phyloP scores from a whole-genome alignment of 1,284 basidiomycete genomes.

The Cystobasidium sp. region DNA sequence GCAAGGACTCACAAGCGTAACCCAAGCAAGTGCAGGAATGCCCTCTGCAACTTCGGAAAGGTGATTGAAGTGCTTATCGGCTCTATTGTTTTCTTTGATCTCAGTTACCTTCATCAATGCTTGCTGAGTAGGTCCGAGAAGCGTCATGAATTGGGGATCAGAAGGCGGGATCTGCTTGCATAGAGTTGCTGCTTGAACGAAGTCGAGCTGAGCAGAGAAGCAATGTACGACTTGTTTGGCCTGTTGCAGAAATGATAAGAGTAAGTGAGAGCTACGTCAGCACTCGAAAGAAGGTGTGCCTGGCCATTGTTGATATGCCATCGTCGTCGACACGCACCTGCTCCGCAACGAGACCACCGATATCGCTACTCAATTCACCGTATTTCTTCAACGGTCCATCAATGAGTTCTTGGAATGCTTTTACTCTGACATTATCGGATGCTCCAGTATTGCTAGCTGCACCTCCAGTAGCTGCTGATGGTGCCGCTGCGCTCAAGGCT shows the following conservation, averaged over 20 bases:
- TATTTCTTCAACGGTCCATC: constrained; percentile 74
- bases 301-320: neutral
- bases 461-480: constrained; percentile 58
- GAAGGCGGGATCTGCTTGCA: constrained; percentile 67
- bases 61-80: constrained; percentile 77
- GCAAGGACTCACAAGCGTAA: constrained; percentile 68
- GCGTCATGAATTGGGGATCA: constrained; percentile 65
- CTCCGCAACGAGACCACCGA: constrained; percentile 75
- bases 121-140: constrained; percentile 74
- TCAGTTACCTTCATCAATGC: constrained; percentile 76
- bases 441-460: constrained; percentile 52
- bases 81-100: constrained; percentile 75
- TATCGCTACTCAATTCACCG: constrained; percentile 71
- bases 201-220: constrained; percentile 69
- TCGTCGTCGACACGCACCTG: constrained; percentile 65
- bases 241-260: constrained; percentile 59
- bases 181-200: constrained; percentile 70
- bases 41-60: constrained; percentile 82
- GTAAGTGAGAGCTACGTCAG: neutral
- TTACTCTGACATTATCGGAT: constrained; percentile 59
- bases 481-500: constrained; percentile 59
- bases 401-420: constrained; percentile 75
- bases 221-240: constrained; percentile 71
- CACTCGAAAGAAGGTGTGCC: neutral
- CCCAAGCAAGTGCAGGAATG: constrained; percentile 87